A percentile compares a stretch with the other conserved stretches of the same genome.
Conservation (phyloP, 768 basidiomycete species). For the Sporobolomyces phaffii region DNA sequence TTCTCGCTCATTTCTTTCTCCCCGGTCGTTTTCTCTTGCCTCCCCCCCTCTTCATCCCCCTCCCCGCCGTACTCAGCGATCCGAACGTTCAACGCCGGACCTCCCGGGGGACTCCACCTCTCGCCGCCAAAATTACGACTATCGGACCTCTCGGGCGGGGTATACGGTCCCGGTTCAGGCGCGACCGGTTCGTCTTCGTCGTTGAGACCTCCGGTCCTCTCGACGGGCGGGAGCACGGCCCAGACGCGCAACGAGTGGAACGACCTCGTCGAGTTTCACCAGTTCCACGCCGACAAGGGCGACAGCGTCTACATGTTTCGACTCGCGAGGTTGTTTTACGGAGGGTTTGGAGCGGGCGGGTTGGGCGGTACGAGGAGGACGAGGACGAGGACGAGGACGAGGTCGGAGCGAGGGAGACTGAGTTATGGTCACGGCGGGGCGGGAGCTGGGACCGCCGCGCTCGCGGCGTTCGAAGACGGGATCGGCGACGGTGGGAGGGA, state of each 20-base stretch:
- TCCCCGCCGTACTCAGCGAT: slow-evolving; percentile 58
- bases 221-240: slow-evolving; percentile 77
- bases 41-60: background rate
- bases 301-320: slow-evolving; percentile 83
- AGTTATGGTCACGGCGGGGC: too few relatives aligned
- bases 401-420: slow-evolving; percentile 61
- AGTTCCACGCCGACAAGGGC: slow-evolving; percentile 94
- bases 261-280: slow-evolving; percentile 36
- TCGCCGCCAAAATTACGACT: slow-evolving; percentile 73
- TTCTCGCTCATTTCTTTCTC: too few relatives aligned
- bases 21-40: too few relatives aligned
- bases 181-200: too few relatives aligned
- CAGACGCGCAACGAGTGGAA: slow-evolving; percentile 50
- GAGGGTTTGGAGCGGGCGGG: slow-evolving; percentile 80
- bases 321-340: slow-evolving; percentile 91
- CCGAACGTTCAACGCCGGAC: slow-evolving; percentile 70
- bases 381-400: slow-evolving; percentile 71
- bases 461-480: too few relatives aligned
- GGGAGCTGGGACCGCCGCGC: too few relatives aligned
- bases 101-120: slow-evolving; percentile 81
- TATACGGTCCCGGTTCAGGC: slow-evolving; percentile 84
- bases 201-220: slow-evolving; percentile 83
- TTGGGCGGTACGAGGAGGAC: slow-evolving; percentile 56
- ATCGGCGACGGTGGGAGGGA: slow-evolving; percentile 67
- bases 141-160: slow-evolving; percentile 83